A percentile compares a stretch with the other conserved stretches of the same genome.
Evolutionary conservation across 495 filamentous ascomycete genomes (phyloP).

Genomic region (Viridothelium virens): DNA sequence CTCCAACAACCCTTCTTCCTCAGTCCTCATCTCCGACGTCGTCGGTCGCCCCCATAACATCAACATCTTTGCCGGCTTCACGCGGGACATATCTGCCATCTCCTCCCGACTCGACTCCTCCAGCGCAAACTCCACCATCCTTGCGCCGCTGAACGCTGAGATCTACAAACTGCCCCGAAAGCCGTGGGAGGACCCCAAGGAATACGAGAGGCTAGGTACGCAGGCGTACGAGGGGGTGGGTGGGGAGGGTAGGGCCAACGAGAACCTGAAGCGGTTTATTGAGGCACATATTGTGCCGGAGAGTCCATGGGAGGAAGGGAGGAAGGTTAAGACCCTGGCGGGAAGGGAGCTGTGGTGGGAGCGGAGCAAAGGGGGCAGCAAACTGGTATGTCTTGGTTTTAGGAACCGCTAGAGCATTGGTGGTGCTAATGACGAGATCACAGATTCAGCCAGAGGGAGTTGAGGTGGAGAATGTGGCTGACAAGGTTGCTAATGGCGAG

Average conservation of each 20-base stretch:
- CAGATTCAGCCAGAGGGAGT: constrained; percentile 76
- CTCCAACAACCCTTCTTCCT: not conserved
- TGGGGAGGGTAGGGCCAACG: constrained; percentile 70
- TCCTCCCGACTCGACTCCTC: constrained; percentile 62
- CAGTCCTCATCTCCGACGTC: constrained; percentile 69
- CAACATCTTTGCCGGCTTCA: constrained; percentile 82
- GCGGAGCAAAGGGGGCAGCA: constrained; percentile 57
- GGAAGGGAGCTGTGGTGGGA: constrained; percentile 78
- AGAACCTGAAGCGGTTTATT: constrained; percentile 75
- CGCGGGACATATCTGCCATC: constrained; percentile 68
- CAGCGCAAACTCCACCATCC: constrained; percentile 70
- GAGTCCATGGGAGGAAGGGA: constrained; percentile 71
- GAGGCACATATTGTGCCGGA: constrained; percentile 73
- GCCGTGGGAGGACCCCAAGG: constrained; percentile 85
- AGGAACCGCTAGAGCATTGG: constrained; percentile 15
- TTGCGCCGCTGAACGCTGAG: constrained; percentile 78
- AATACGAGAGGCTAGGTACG: constrained; percentile 66
- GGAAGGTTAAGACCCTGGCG: constrained; percentile 61
- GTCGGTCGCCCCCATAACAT: constrained; percentile 73
- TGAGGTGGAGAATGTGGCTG: constrained; percentile 61
- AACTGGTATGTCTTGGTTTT: constrained; percentile 47
- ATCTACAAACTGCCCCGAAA: constrained; percentile 75
- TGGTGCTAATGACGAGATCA: constrained; percentile 7
- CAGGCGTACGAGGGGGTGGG: constrained; percentile 71
- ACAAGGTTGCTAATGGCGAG: constrained; percentile 76